Evolutionary conservation across 441 rosid genomes (phyloP), one percentile per base, ranked within the genome.

Genomic region (Daphne laureola): DNA sequence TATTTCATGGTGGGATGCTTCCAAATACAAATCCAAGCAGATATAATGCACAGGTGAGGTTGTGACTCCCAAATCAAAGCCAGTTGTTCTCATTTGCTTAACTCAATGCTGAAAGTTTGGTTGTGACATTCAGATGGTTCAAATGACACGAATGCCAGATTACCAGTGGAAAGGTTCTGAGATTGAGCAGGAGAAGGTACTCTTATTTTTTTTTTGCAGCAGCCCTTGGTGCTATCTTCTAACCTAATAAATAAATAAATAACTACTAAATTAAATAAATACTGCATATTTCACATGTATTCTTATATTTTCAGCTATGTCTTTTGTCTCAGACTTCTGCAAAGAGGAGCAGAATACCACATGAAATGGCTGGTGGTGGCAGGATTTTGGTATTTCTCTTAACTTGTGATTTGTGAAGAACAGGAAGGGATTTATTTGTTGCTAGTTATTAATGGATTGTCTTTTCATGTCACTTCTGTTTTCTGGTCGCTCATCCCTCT

Each of bases 1-100:
- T 23, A 41, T 17, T 44, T 54, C 67, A 5, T 25, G 53, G 40
- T 23, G 38, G 14, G 49, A 63, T 51, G 17, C 57, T 47, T 53
- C 52, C 68, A 4, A 42, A 26, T 38, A 49, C 21, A 17, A 54
- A 67, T 46, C 18, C 27, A 47, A 45, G 53, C 23, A 43, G 43
- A 55, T 43, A 46, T 23, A 51, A 48, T 11, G 27, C 27, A 53
- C 27, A 31, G 72, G 67, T 67, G 11, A 62, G 63, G 63, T 14
- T 17, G 26, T 41, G 61, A 53, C 43, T 31, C 11, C 11, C 38
- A 9, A 31, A 31, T 31, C 38, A 31, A 1, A 31, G 8, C 38
- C 38, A 31, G 4, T 7, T 9, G 8, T 31, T 5, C 38, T 31
- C 38, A 0, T 31, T 31, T 9, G 38, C 7, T 31, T 5, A 2